Conservation (phyloP, 1,284 basidiomycete genomes). For the Ustilago trichophora region DNA sequence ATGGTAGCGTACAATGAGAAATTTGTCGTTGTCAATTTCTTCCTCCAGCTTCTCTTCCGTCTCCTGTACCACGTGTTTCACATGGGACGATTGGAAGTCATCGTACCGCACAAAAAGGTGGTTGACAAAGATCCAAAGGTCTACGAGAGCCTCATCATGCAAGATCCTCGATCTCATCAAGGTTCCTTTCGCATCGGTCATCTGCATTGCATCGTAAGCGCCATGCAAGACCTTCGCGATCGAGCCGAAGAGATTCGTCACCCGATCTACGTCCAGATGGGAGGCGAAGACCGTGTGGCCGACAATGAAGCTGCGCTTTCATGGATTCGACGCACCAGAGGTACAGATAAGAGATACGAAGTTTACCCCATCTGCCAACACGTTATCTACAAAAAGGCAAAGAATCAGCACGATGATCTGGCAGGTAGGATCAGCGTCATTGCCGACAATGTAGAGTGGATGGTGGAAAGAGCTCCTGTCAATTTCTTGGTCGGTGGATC, state of each 20-base stretch:
- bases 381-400: slow-evolving; percentile 64
- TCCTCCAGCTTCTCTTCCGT: slow-evolving; percentile 17
- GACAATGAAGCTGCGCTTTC: slow-evolving; percentile 27
- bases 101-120: slow-evolving; percentile 61
- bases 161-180: slow-evolving; percentile 59
- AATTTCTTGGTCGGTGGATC: background rate
- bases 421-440: slow-evolving; percentile 60
- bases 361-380: slow-evolving; percentile 64
- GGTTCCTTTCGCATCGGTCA: slow-evolving; percentile 62
- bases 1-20: slow-evolving; percentile 53
- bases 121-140: slow-evolving; percentile 64
- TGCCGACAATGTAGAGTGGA: slow-evolving; percentile 63
- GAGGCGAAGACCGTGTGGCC: slow-evolving; percentile 57
- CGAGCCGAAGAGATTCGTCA: slow-evolving; percentile 42
- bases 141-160: slow-evolving; percentile 59
- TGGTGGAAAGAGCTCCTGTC: slow-evolving; percentile 52
- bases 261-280: slow-evolving; percentile 60
- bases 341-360: slow-evolving; percentile 50
- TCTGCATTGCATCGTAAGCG: slow-evolving; percentile 47
- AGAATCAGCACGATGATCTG: slow-evolving; percentile 61
- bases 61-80: slow-evolving; percentile 17
- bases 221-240: slow-evolving; percentile 35
- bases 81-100: slow-evolving; percentile 49
- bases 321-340: slow-evolving; percentile 40
- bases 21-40: slow-evolving; percentile 28